Evolutionary conservation across 1,284 basidiomycete species (phyloP), one percentile per base, ranked within the genome.

Genomic region (Tetrapyrgos nigripes): DNA sequence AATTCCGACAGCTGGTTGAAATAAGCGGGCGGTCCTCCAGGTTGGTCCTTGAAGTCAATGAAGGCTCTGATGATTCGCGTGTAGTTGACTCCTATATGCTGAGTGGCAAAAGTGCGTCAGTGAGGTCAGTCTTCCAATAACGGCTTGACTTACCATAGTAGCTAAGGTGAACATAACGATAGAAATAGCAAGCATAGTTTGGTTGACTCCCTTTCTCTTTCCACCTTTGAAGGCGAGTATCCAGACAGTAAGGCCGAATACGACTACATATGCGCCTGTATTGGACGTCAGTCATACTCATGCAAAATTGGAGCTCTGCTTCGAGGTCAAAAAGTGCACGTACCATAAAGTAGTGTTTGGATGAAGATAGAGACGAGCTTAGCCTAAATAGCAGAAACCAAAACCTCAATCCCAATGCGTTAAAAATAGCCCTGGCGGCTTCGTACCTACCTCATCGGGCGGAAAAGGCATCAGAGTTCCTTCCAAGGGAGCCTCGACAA

Each of bases 131-230:
- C n/a, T n/a, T n/a, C n/a, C n/a, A n/a, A n/a, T n/a, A n/a, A n/a
- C n/a, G n/a, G n/a, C n/a, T n/a, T n/a, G n/a, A 48, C 64, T 40
- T 46, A 73, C 71, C 63, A 70, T 67, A 24, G 70, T 70, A n/a
- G 69, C 70, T n/a, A 71, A 59, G 24, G 58, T 44, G 44, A 70
- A 70, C 70, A 73, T 70, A 24, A 58, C 61, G 14, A 68, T 37
- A 1, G 70, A 66, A 21, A 69, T 63, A 8, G 46, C 57, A 2
- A 70, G 27, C 69, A 71, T 69, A 3, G 59, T 37, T 40, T 64
- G 65, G 52, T 67, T 67, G 11, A 68, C 43, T 13, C 57, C 54
- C 35, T 60, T 64, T 6, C 63, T 61, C 2, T 50, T 46, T 4
- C 63, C 63, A 24, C 66, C 64, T 48, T 60, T 58, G 23, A 58